phyloP scores from a whole-genome alignment of 2,329 filamentous ascomycete species.

The Cadophora sp. region DNA sequence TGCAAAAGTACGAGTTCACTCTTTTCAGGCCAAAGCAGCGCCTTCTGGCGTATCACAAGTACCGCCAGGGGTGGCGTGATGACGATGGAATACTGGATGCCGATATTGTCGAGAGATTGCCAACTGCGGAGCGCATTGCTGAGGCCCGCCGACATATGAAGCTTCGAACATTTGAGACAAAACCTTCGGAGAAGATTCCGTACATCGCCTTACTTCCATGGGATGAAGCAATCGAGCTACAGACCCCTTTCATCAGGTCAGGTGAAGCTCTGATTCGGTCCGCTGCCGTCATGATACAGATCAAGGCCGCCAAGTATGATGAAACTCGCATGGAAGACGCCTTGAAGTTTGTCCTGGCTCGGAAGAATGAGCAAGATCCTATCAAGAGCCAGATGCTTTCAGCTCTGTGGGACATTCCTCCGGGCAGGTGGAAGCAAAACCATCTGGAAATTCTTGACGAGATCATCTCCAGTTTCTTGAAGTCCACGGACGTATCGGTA shows the following conservation, averaged over 20 bases:
- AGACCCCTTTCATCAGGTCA: conserved; percentile 22
- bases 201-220: conserved; percentile 27
- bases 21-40: conserved; percentile 57
- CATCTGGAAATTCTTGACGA: conserved; percentile 18
- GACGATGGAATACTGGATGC: conserved; percentile 9
- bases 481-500: conserved; percentile 8
- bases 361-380: conserved; percentile 30
- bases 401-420: conserved; percentile 15
- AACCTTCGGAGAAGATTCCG: conserved; percentile 17
- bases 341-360: conserved; percentile 19
- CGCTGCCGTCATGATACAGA: conserved; percentile 15
- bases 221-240: conserved; percentile 27
- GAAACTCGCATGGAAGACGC: conserved; percentile 22
- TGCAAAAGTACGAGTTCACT: conserved; percentile 52
- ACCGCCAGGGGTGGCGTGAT: conserved; percentile 18
- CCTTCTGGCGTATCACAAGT: conserved; percentile 7
- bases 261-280: conserved; percentile 21
- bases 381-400: conserved; percentile 16
- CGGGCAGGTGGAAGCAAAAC: conserved; percentile 15
- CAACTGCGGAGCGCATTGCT: conserved; percentile 5
- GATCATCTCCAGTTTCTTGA: conserved; percentile 14
- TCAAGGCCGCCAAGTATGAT: conserved; percentile 24
- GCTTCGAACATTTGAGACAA: conserved; percentile 18
- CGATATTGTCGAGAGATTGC: conserved; percentile 10
- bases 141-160: conserved; percentile 28